A percentile compares a stretch with the other conserved stretches of the same genome.
These are phyloP conservation scores for Angomonas ambiguus DNA, from an alignment of 208 protist genomes.

Conservation along the genomic window DNA sequence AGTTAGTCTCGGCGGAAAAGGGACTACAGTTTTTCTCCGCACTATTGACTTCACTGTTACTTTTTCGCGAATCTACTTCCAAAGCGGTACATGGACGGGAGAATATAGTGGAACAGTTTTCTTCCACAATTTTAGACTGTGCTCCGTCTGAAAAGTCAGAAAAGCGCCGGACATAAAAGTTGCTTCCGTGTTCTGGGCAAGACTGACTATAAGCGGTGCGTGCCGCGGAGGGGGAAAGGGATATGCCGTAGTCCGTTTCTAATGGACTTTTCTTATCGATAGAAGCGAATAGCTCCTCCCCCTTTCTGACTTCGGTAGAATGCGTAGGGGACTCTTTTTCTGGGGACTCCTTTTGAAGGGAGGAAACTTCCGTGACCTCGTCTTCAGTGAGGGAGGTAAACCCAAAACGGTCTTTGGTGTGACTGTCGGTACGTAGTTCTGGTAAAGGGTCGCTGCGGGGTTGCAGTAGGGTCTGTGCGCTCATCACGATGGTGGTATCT, in stretches of 20 bases:
- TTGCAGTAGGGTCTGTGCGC: conserved; percentile 22
- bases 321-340: no score
- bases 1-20: background rate
- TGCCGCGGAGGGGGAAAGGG: background rate
- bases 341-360: no score
- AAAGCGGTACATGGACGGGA: background rate
- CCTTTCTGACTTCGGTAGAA: background rate
- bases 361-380: no score
- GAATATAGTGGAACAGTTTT: background rate
- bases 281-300: background rate
- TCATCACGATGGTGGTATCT: conserved; percentile 29
- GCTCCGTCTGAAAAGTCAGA: background rate
- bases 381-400: no score
- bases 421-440: no score
- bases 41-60: no score
- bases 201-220: background rate
- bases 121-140: background rate
- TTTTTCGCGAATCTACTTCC: background rate
- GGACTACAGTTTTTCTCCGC: no score
- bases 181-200: background rate
- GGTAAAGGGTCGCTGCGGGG: background rate
- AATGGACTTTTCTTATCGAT: background rate
- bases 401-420: no score
- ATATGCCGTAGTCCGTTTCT: conserved; percentile 2
- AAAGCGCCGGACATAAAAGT: background rate